These are phyloP conservation scores for Pseudocercospora cruenta DNA, from an alignment of 2,329 filamentous ascomycete genomes.

Conservation along the genomic window DNA sequence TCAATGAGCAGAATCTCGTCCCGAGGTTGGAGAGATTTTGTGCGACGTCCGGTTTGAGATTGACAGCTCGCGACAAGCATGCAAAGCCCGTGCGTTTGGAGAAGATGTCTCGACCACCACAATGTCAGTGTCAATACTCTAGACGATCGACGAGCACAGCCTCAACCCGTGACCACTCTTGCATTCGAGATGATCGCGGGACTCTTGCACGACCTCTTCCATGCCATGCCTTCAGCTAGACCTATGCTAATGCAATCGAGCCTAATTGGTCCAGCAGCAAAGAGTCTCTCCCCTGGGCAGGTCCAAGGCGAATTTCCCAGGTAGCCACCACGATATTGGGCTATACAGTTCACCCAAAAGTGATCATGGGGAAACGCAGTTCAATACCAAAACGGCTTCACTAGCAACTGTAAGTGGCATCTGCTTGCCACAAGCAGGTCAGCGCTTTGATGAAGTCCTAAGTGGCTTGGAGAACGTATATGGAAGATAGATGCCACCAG, in stretches of 20 bases:
- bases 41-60: constrained; percentile 1
- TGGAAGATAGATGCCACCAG: background rate
- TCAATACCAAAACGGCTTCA: background rate
- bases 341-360: background rate
- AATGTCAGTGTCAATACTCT: background rate
- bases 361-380: background rate
- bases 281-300: too few relatives aligned
- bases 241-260: too few relatives aligned
- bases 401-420: background rate
- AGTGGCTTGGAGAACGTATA: background rate
- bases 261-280: too few relatives aligned
- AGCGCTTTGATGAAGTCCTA: background rate
- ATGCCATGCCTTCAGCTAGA: too few relatives aligned
- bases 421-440: background rate
- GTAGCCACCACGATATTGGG: background rate
- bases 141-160: background rate
- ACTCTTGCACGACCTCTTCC: too few relatives aligned
- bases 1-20: background rate
- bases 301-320: background rate
- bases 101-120: background rate
- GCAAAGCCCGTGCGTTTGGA: background rate
- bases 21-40: background rate
- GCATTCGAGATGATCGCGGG: background rate
- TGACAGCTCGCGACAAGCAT: background rate
- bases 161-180: background rate